Evolutionary conservation across 208 protist genomes (phyloP), one percentile per base, ranked within the genome.

Genomic region (Wallacemonas sp.): DNA sequence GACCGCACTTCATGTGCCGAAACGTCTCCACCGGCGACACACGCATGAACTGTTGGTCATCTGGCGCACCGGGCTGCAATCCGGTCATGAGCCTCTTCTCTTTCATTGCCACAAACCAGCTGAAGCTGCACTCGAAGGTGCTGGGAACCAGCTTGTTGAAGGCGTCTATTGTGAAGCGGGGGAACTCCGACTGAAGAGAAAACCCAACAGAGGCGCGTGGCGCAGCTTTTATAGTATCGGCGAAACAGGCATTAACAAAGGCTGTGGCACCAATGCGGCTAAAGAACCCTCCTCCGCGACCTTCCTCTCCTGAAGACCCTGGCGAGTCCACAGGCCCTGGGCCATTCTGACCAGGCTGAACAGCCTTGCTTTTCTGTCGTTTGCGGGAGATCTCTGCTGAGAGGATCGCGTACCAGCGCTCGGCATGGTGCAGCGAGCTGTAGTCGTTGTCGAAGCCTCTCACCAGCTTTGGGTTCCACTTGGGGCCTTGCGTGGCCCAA

Each of bases 401-500:
- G 51, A 84, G 11, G 14, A 86, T 27, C 0, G 75, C 54, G 60
- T 88, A 90, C 84, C 84, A 90, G 15, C 66, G 46, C 33, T 56
- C 55, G 19, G 77, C 79, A 56, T 81, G 74, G 47, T 90, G 84
- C 66, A 86, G 58, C n/a, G 62, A 60, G 27, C 47, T 58, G 56
- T 80, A 78, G 63, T 82, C 73, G 27, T 87, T 75, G 55, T 58
- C 67, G 39, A 90, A 88, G 26, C 84, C 84, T 31, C 80, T 76
- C 22, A 90, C 39, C 21, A 85, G 80, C 45, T 63, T 47, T 15
- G 78, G 42, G 36, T 82, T 54, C 81, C 80, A 90, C 33, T 42
- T 62, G 8, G 80, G 84, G 12, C 80, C 80, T 61, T 90, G 84
- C 33, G 84, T 90, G 1, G 84, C 84, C 81, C 84, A 90, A 55